phyloP scores from a whole-genome alignment of 2,329 filamentous ascomycete species.

The Pestalotiopsis sp. region DNA sequence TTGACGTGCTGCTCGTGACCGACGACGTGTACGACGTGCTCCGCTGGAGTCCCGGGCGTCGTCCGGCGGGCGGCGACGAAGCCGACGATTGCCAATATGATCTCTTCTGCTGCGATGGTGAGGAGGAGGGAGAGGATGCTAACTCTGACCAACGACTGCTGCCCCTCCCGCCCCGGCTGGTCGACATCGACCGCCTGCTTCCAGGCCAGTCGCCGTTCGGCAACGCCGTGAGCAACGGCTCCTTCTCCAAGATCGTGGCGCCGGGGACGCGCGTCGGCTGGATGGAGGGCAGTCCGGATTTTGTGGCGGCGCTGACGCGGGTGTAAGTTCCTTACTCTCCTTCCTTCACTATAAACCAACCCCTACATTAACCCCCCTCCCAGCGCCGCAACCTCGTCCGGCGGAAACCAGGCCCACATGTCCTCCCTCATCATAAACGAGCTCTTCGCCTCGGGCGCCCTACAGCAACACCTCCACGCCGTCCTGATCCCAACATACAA shows the following conservation, averaged over 20 bases:
- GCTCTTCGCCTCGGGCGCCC: slow-evolving; percentile 50
- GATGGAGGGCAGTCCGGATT: slow-evolving; percentile 47
- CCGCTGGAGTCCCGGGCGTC: neutral
- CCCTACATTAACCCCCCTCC: neutral
- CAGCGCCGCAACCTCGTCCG: slow-evolving; percentile 9
- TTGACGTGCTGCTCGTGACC: slow-evolving; percentile 48
- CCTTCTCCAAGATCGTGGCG: slow-evolving; percentile 67
- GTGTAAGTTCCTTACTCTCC: too few species aligned
- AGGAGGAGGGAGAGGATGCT: too few species aligned
- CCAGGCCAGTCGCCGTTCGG: slow-evolving; percentile 55
- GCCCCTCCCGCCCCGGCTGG: slow-evolving; percentile 49
- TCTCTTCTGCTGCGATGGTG: neutral
- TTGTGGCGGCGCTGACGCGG: neutral
- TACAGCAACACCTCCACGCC: slow-evolving; percentile 55
- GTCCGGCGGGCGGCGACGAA: too few species aligned
- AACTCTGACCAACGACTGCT: neutral
- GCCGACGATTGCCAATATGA: neutral
- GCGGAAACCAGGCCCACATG: slow-evolving; percentile 24
- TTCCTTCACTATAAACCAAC: neutral
- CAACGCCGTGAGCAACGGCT: slow-evolving; percentile 66
- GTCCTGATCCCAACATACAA: slow-evolving; percentile 59
- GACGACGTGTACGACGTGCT: slow-evolving; percentile 13
- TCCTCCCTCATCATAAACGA: slow-evolving; percentile 39
- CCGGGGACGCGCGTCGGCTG: slow-evolving; percentile 34
- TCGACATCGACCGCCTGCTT: slow-evolving; percentile 61